Evolutionary conservation across 176 grass and related monocot species (phyloP).

Genomic region (Cenchrus purpureus): DNA sequence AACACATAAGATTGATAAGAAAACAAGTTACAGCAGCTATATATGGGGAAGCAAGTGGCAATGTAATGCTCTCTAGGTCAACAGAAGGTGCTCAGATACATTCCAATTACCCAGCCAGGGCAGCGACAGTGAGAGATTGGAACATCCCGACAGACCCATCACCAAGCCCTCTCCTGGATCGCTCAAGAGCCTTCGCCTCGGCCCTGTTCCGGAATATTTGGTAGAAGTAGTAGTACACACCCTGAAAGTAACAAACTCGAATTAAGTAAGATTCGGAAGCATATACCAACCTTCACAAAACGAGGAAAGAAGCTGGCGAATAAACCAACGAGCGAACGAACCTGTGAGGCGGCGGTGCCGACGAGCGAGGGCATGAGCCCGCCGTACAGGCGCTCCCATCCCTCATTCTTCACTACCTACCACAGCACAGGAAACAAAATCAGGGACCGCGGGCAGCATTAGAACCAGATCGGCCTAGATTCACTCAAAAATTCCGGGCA

Average conservation of each 20-base stretch:
- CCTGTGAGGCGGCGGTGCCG: conserved; percentile 90
- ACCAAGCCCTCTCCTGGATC: conserved; percentile 61
- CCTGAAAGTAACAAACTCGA: conserved; percentile 43
- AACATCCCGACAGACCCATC: conserved; percentile 96
- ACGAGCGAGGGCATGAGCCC: conserved; percentile 83
- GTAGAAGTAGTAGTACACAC: conserved; percentile 98
- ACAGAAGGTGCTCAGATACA: neutral
- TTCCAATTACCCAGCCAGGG: conserved; percentile 72
- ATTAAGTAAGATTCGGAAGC: conserved; percentile 24
- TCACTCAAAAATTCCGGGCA: neutral
- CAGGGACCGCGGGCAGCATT: conserved; percentile 40
- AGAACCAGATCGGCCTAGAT: conserved; percentile 25
- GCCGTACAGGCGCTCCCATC: conserved; percentile 83
- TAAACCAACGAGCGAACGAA: conserved; percentile 25
- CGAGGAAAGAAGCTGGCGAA: neutral
- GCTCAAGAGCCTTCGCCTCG: conserved; percentile 64
- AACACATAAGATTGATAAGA: conserved; percentile 15
- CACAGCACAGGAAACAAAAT: conserved; percentile 23
- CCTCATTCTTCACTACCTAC: conserved; percentile 87
- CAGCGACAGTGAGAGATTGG: conserved; percentile 83
- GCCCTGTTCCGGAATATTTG: conserved; percentile 84
- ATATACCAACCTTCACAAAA: neutral
- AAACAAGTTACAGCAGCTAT: neutral
- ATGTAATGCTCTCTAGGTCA: conserved; percentile 18
- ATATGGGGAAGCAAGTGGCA: neutral